Evolutionary conservation across 352 stramenopile genomes (phyloP).

Genomic region (Pythium rishiriense): DNA sequence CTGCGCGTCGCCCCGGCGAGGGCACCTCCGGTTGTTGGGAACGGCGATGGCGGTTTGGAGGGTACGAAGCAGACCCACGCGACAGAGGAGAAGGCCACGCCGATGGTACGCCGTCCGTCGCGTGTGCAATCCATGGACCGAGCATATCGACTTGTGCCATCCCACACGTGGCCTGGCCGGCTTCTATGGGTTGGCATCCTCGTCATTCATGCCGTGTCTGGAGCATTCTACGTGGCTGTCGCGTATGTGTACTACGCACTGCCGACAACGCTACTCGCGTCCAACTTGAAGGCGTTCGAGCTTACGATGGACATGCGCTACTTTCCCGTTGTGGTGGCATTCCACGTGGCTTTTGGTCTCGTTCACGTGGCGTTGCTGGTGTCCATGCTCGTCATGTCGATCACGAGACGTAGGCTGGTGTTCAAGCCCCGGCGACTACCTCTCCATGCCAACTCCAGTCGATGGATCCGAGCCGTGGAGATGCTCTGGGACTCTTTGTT

Average conservation of each 20-base stretch:
- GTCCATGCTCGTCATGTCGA: conserved; percentile 19
- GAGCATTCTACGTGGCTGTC: conserved; percentile 9
- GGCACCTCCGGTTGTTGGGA: no score
- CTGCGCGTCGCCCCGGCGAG: background rate
- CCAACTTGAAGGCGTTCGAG: conserved; percentile 22
- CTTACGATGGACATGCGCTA: conserved; percentile 26
- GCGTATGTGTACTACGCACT: conserved; percentile 16
- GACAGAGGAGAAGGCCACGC: background rate
- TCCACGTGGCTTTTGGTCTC: conserved; percentile 15
- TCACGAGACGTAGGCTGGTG: conserved; percentile 1
- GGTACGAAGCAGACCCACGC: background rate
- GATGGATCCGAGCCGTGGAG: background rate
- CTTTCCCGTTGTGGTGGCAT: conserved; percentile 19
- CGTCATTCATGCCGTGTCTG: conserved; percentile 16
- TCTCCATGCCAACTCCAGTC: background rate
- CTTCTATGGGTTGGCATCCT: conserved; percentile 22
- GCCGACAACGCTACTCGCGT: conserved; percentile 16
- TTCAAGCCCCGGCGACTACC: conserved; percentile 12
- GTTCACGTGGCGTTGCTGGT: conserved; percentile 12
- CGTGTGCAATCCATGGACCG: background rate
- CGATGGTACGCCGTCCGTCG: background rate
- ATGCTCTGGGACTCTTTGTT: conserved; percentile 16
- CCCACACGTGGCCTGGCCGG: conserved; percentile 9
- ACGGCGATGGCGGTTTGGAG: no score
- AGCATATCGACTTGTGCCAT: background rate